Conservation (phyloP, 2,329 filamentous ascomycete species). For the Lachnellula hyalina region DNA sequence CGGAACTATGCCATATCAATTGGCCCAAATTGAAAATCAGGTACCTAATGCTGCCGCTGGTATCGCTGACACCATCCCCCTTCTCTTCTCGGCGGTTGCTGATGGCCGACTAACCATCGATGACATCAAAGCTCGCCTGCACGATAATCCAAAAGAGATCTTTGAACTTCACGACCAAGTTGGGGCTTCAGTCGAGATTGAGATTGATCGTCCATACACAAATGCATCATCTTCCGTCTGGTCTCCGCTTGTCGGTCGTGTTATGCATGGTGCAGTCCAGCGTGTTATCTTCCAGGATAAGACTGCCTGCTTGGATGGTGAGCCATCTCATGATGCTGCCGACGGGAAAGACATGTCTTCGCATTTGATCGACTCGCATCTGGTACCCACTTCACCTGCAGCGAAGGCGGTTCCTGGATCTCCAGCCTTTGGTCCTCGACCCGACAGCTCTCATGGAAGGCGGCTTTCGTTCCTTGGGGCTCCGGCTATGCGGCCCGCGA, state of each 20-base stretch:
- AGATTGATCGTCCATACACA: conserved; percentile 66
- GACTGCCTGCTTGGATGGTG: conserved; percentile 70
- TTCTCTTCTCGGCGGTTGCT: conserved; percentile 69
- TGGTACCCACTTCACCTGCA: conserved; percentile 49
- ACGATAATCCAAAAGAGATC: conserved; percentile 74
- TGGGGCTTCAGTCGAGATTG: conserved; percentile 68
- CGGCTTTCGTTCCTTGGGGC: conserved; percentile 33
- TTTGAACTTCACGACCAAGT: conserved; percentile 78
- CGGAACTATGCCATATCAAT: conserved; percentile 72
- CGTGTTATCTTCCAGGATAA: conserved; percentile 70
- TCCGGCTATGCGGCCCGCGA: conserved; percentile 31
- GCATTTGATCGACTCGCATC: conserved; percentile 42
- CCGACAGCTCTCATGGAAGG: conserved; percentile 33
- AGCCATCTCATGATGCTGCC: conserved; percentile 48
- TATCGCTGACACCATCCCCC: conserved; percentile 67
- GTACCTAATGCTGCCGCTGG: conserved; percentile 56
- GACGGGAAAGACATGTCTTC: conserved; percentile 73
- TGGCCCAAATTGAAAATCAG: conserved; percentile 52
- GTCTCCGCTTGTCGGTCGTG: conserved; percentile 69
- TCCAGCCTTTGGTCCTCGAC: conserved; percentile 25
- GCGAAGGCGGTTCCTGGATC: conserved; percentile 42
- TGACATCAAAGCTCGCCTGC: conserved; percentile 64
- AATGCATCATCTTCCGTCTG: conserved; percentile 48
- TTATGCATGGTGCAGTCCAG: conserved; percentile 64
- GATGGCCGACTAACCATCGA: conserved; percentile 70